Base-by-base conservation (phyloP, 352 stramenopile genomes). In the Globisporangium recalcitrans region DNA sequence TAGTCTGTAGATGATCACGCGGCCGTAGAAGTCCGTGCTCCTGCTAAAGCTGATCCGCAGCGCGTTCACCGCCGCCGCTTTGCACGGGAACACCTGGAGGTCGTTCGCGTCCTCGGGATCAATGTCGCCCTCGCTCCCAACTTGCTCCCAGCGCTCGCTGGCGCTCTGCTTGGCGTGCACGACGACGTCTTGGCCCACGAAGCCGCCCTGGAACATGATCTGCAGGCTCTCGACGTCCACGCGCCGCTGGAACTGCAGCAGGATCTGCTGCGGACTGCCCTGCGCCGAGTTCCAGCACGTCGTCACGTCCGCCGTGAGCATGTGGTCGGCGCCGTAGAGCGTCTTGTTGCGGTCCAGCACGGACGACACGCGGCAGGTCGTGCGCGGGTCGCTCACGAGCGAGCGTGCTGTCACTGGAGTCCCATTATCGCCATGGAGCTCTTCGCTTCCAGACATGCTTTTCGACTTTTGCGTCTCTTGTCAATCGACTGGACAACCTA, bases 181-280 rank as follows among this genome's bases (percentile, higher is more conserved):
- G 22, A 75, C 48, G 16, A 88, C 65, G 52, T 88, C 77, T 34
- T 90, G 78, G 8, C 79, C 83, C 47, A 85, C 79, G 57, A 92
- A 92, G 0, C 80, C 80, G 36, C 80, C 83, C 62, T 92, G 83
- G 65, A 92, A 90, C 80, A 92, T 90, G 58, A 92, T 49, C 27
- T 60, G 54, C 19, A 92, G 55, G 4, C 46, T 60, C 8, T 51
- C 38, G n/a, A 83, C 24, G 57, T 68, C 19, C 21, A 92, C 83
- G 1, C 27, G 8, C 32, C 83, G 80, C 54, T 85, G 68, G 68
- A 92, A 88, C 55, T 77, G 61, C 47, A 92, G 68, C 52, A 82
- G 67, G 29, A 90, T 66, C 29, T 84, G 71, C 70, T 92, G 83
- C 42, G 77, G 77, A 72, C 52, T 76, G 27, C 83, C 79, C 61